Base-by-base conservation (phyloP, 2,329 filamentous ascomycete species). In the Ascochyta lentis region DNA sequence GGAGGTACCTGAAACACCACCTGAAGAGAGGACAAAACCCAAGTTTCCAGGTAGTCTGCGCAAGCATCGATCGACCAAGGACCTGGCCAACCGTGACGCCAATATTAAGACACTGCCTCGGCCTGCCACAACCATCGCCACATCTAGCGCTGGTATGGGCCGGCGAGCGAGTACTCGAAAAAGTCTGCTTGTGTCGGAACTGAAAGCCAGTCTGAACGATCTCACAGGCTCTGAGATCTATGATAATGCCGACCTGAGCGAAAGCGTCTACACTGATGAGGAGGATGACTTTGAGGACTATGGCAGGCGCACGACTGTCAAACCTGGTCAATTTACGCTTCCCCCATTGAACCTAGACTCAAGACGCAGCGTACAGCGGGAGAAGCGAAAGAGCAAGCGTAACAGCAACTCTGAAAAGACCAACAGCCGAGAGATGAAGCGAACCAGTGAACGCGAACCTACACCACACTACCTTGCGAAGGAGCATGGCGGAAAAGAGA, bases 401-500 rank as follows among this genome's bases (percentile, higher is more conserved):
- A 40, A 49, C 39, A 59, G 40, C 56, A 43, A 62, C 38, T 22
- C 24, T 8, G 53, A 58, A 8, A 60, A 49, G 6, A 55, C 62
- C 33, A 63, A 45, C 24, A 63, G 61, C 12, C 56, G 57, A 42
- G 59, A 66, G n/a, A 24, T 65, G 38, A 71, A 69, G 31, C 65
- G 61, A 8, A 63, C 59, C 13, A 70, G 59, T 47, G 60, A 69
- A 50, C 64, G 67, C 33, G 68, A 74, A 29, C 63, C 67, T 4
- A 71, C 68, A 9, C 67, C 68, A 15, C 69, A 63, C 39, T 61
- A 65, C 34, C 48, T 64, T 7, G 45, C 54, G 3, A 52, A 54
- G 12, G 67, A 73, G 39, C 69, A 72, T 37, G 63, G 67, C n/a
- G 71, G 69, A 1, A 74, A 72, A 40, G 71, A 74, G 43, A 72